These are phyloP conservation scores for Epichloe glyceriae DNA, from an alignment of 2,329 filamentous ascomycete genomes.

Conservation along the genomic window DNA sequence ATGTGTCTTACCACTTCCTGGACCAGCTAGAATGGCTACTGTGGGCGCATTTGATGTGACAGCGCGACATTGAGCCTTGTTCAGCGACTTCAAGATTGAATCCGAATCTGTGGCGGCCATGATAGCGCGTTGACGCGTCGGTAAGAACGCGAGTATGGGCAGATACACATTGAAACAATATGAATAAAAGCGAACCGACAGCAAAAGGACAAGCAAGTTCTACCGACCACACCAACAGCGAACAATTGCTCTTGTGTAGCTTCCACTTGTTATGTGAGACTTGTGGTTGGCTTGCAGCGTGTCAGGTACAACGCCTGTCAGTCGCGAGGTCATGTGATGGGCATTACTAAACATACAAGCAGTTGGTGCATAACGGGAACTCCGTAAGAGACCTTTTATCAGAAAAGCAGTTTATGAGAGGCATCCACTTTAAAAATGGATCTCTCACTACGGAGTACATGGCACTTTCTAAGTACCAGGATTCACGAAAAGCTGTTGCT, in stretches of 20 bases:
- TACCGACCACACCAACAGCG: not conserved
- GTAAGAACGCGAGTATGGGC: not conserved
- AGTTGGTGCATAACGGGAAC: too few species aligned
- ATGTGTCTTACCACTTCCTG: constrained; percentile 80
- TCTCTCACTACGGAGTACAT: too few species aligned
- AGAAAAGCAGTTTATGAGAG: too few species aligned
- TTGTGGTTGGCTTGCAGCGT: not conserved
- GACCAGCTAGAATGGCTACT: constrained; percentile 54
- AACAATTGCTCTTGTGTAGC: not conserved
- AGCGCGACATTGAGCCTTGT: constrained; percentile 41
- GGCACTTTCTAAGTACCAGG: too few species aligned
- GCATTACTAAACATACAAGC: not conserved
- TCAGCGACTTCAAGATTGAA: constrained; percentile 35
- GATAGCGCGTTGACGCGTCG: constrained; percentile 11
- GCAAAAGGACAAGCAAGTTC: not conserved
- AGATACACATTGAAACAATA: not conserved
- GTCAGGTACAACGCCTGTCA: not conserved
- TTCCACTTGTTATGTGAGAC: not conserved
- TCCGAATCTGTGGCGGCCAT: constrained; percentile 16
- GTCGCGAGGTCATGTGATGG: constrained; percentile 11
- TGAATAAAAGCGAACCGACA: not conserved
- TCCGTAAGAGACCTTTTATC: too few species aligned
- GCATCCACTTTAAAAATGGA: too few species aligned
- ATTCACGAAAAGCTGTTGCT: too few species aligned
- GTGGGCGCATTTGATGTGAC: constrained; percentile 40